These are phyloP conservation scores for Penicillium sp. DNA, from an alignment of 2,329 filamentous ascomycete genomes.

Conservation along the genomic window DNA sequence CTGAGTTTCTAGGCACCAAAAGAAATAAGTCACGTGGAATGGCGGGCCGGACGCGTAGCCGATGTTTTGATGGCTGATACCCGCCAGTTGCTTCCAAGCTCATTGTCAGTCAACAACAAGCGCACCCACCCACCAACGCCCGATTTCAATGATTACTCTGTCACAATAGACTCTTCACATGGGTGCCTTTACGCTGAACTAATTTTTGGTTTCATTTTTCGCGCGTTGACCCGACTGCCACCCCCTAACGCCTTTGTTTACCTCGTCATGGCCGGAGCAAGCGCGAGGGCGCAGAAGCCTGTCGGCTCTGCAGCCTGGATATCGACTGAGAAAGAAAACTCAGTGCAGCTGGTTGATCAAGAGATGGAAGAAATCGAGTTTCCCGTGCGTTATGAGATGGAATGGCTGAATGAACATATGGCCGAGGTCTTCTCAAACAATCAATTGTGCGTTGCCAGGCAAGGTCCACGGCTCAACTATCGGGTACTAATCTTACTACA, in stretches of 20 bases:
- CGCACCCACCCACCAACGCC: constrained; percentile 12
- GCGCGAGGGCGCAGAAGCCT: constrained; percentile 52
- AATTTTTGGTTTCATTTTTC: constrained; percentile 7
- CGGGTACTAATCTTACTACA: constrained; percentile 50
- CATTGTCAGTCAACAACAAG: constrained; percentile 17
- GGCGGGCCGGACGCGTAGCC: constrained; percentile 24
- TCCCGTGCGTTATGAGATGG: constrained; percentile 89
- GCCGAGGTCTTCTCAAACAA: constrained; percentile 86
- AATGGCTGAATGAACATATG: constrained; percentile 99
- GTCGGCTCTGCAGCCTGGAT: constrained; percentile 88
- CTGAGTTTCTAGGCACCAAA: neutral
- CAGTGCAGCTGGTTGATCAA: constrained; percentile 73
- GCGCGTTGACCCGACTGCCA: constrained; percentile 6
- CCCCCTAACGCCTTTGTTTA: constrained; percentile 40
- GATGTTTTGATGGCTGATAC: constrained; percentile 27
- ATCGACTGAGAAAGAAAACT: constrained; percentile 78
- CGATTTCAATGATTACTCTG: constrained; percentile 21
- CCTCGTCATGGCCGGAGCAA: constrained; percentile 43
- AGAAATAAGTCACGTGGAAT: constrained; percentile 22
- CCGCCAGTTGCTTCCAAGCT: constrained; percentile 21
- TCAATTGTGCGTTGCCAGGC: constrained; percentile 70
- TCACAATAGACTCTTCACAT: constrained; percentile 1
- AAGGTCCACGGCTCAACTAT: constrained; percentile 9
- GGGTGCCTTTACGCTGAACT: constrained; percentile 11
- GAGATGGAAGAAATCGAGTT: constrained; percentile 94